phyloP scores from a whole-genome alignment of 2,329 filamentous ascomycete species.

The Cercospora sojina region DNA sequence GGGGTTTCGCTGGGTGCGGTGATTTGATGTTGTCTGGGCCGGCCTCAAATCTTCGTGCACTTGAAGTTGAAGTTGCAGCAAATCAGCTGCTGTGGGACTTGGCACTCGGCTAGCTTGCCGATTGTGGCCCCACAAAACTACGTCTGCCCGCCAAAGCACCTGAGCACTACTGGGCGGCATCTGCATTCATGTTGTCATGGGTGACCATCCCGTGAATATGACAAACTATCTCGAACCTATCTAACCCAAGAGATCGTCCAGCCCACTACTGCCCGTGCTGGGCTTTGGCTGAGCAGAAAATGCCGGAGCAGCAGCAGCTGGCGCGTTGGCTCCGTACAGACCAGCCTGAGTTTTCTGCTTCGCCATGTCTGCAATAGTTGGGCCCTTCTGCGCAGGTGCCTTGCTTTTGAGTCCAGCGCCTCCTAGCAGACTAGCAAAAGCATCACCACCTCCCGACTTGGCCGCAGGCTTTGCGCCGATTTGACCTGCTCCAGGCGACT shows the following conservation, averaged over 20 bases:
- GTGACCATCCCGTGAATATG: neutral
- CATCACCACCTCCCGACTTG: slow-evolving; percentile 66
- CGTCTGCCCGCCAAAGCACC: neutral
- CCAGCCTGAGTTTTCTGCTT: slow-evolving; percentile 95
- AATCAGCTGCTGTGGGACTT: slow-evolving; percentile 2
- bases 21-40: slow-evolving; percentile 4
- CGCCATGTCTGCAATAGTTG: slow-evolving; percentile 89
- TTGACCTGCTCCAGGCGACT: slow-evolving; percentile 39
- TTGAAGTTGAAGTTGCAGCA: slow-evolving; percentile 2
- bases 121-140: neutral
- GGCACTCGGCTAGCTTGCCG: neutral
- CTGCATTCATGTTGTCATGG: neutral
- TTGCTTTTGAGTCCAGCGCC: slow-evolving; percentile 55
- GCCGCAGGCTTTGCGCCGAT: slow-evolving; percentile 41
- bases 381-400: slow-evolving; percentile 60
- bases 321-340: slow-evolving; percentile 77
- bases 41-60: slow-evolving; percentile 5
- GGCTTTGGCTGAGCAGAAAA: slow-evolving; percentile 25
- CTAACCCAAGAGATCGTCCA: slow-evolving; percentile 48
- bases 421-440: slow-evolving; percentile 83
- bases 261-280: slow-evolving; percentile 35
- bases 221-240: neutral
- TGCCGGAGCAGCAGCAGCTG: slow-evolving; percentile 21
- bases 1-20: slow-evolving; percentile 20
- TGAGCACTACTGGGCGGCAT: neutral